phyloP scores from a whole-genome alignment of 2,329 filamentous ascomycete genomes.

The Botrytis pseudocinerea region DNA sequence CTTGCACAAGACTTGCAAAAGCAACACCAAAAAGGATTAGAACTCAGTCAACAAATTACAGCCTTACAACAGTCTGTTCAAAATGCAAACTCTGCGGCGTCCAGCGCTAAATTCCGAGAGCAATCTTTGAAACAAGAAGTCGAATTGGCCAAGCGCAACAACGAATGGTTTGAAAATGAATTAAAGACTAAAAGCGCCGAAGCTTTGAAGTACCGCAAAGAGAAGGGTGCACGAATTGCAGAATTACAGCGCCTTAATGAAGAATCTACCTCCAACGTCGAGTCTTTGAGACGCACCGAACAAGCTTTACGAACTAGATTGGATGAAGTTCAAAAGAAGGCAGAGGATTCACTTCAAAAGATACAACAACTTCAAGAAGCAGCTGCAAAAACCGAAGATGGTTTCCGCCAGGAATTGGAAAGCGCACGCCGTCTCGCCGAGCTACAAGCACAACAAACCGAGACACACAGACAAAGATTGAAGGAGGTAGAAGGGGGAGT shows the following conservation, averaged over 20 bases:
- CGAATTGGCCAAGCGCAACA: slow-evolving; percentile 82
- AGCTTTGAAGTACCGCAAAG: slow-evolving; percentile 86
- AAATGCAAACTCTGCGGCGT: slow-evolving; percentile 74
- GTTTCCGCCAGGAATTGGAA: slow-evolving; percentile 83
- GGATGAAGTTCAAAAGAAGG: slow-evolving; percentile 80
- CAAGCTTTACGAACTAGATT: slow-evolving; percentile 77
- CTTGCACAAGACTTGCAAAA: slow-evolving; percentile 83
- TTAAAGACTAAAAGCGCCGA: slow-evolving; percentile 88
- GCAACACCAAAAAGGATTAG: slow-evolving; percentile 84
- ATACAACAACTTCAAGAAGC: slow-evolving; percentile 85
- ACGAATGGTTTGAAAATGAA: slow-evolving; percentile 90
- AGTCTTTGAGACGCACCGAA: slow-evolving; percentile 77
- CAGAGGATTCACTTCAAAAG: slow-evolving; percentile 78
- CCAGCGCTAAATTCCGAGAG: slow-evolving; percentile 84
- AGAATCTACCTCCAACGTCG: slow-evolving; percentile 74
- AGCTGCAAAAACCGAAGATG: slow-evolving; percentile 78
- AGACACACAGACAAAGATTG: slow-evolving; percentile 69
- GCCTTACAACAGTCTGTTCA: slow-evolving; percentile 82
- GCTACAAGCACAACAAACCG: slow-evolving; percentile 73
- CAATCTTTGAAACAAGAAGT: slow-evolving; percentile 89
- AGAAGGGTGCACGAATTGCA: slow-evolving; percentile 86
- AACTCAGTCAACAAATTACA: slow-evolving; percentile 79
- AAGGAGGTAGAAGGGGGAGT: slow-evolving; percentile 66
- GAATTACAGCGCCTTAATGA: slow-evolving; percentile 88
- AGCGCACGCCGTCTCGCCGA: slow-evolving; percentile 78